These are phyloP conservation scores for Mrakia gelida DNA, from an alignment of 768 basidiomycete species.

Conservation along the genomic window DNA sequence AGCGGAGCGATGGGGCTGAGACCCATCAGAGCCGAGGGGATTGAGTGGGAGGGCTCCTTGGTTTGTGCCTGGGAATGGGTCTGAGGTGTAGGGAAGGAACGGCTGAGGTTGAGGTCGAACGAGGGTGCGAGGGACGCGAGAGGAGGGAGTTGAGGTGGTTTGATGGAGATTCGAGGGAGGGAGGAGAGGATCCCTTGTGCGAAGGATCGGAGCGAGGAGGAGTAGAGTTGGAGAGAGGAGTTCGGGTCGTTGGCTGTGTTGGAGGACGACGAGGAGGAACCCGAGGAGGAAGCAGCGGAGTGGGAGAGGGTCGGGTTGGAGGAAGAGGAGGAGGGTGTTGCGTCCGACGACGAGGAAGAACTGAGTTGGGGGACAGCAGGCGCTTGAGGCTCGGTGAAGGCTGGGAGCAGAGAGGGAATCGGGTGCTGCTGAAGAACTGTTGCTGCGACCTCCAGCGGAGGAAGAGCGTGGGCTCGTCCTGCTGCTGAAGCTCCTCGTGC, in stretches of 20 bases:
- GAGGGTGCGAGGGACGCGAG: neutral
- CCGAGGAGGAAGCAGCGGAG: neutral
- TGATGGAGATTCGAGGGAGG: neutral
- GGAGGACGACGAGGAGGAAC: neutral
- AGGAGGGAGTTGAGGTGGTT: neutral
- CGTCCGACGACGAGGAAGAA: neutral
- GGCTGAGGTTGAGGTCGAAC: neutral
- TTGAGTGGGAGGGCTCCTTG: too few species aligned
- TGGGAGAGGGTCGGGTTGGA: neutral
- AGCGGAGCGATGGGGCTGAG: neutral
- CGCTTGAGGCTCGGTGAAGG: neutral
- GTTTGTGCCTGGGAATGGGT: neutral
- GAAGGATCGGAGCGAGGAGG: conserved; percentile 1
- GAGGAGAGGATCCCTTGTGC: neutral
- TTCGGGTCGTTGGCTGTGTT: neutral
- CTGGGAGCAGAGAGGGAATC: neutral
- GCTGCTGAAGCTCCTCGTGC: neutral
- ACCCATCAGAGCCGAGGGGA: too few species aligned
- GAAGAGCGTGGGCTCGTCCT: neutral
- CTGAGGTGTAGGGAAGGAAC: neutral
- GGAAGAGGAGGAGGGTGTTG: neutral
- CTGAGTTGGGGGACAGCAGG: neutral
- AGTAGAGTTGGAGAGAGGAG: neutral
- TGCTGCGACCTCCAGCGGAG: neutral
- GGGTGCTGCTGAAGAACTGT: neutral